phyloP scores from a whole-genome alignment of 2,329 filamentous ascomycete species.

The Colletotrichum sp. region DNA sequence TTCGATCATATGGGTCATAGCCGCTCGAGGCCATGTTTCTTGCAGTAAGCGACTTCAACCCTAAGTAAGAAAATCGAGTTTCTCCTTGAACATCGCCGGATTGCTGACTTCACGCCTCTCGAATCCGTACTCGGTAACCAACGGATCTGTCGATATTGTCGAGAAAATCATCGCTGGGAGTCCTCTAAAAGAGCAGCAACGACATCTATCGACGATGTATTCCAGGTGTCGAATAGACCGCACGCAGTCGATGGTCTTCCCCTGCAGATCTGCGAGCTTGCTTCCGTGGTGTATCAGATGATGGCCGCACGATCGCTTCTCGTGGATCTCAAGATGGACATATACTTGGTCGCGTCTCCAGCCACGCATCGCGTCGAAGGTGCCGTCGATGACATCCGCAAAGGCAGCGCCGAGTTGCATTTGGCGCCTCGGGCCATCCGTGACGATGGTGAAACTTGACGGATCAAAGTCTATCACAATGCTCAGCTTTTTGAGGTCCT shows the following conservation, averaged over 20 bases:
- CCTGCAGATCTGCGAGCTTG: background rate
- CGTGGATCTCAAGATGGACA: background rate
- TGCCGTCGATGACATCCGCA: background rate
- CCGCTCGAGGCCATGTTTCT: background rate
- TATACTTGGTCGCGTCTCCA: background rate
- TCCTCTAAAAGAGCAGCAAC: background rate
- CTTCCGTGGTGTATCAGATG: background rate
- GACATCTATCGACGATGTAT: accelerated
- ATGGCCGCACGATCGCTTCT: background rate
- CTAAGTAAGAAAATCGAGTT: background rate
- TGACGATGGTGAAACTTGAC: background rate
- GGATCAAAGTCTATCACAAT: background rate
- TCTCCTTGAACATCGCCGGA: background rate
- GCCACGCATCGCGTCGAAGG: background rate
- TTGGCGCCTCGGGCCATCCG: background rate
- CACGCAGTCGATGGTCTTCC: background rate
- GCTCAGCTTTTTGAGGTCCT: background rate
- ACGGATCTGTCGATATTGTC: background rate
- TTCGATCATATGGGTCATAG: background rate
- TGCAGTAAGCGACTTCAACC: background rate
- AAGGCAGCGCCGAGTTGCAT: background rate
- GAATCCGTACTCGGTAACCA: background rate
- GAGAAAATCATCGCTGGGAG: background rate
- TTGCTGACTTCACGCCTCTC: background rate
- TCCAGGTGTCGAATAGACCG: background rate